Conservation (phyloP, 306 rosid genomes). For the Carpinus viminea region DNA sequence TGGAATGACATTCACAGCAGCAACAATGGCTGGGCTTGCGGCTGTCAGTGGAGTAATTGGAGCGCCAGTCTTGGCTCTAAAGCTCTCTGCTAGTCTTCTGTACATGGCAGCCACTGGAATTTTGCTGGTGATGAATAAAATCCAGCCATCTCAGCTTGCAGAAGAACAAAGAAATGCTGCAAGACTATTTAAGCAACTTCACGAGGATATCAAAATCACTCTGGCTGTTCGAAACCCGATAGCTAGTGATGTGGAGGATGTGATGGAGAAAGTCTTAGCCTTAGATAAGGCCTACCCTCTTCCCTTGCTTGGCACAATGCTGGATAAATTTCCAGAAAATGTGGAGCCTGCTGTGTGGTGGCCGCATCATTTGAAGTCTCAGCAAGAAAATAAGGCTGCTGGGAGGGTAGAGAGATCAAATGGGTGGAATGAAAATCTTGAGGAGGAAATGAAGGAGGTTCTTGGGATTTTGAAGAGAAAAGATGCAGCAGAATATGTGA, state of each 20-base stretch:
- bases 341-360: slow-evolving; percentile 75
- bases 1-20: slow-evolving; percentile 67
- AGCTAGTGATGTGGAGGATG: slow-evolving; percentile 20
- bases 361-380: slow-evolving; percentile 35
- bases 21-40: slow-evolving; percentile 50
- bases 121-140: slow-evolving; percentile 51
- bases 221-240: slow-evolving; percentile 37
- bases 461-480: slow-evolving; percentile 46
- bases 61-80: slow-evolving; percentile 36
- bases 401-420: slow-evolving; percentile 10
- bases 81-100: slow-evolving; percentile 49
- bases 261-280: slow-evolving; percentile 42
- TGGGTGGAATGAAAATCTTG: slow-evolving; percentile 58
- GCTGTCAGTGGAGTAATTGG: not conserved
- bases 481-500: slow-evolving; percentile 59
- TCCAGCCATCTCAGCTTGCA: slow-evolving; percentile 76
- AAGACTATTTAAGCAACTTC: slow-evolving; percentile 52
- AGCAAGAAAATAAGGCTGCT: not conserved
- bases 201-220: slow-evolving; percentile 36
- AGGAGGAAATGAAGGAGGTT: slow-evolving; percentile 50
- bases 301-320: slow-evolving; percentile 68
- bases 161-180: slow-evolving; percentile 73
- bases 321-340: slow-evolving; percentile 58
- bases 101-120: slow-evolving; percentile 63
- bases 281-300: slow-evolving; percentile 81